These are phyloP conservation scores for Roridomyces roridus DNA, from an alignment of 768 basidiomycete species.

Conservation along the genomic window DNA sequence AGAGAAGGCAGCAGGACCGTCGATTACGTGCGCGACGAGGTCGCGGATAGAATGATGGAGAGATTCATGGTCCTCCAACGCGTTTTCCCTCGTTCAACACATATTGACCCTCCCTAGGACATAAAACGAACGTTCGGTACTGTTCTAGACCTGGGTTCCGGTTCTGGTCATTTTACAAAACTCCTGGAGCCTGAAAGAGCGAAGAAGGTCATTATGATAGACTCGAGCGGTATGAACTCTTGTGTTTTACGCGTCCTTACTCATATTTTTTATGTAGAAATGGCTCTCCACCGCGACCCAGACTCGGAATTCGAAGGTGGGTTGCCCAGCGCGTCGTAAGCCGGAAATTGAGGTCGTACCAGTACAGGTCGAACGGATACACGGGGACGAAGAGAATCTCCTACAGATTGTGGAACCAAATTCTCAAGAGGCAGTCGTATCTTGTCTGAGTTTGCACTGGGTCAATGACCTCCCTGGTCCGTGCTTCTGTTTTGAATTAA, in stretches of 20 bases:
- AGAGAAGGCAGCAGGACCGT: constrained; percentile 73
- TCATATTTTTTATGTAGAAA: constrained; percentile 51
- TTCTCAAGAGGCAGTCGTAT: constrained; percentile 91
- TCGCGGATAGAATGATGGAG: constrained; percentile 91
- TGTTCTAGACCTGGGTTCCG: constrained; percentile 88
- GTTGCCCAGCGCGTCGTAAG: constrained; percentile 13
- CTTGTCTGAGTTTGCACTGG: constrained; percentile 94
- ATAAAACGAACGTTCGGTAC: constrained; percentile 83
- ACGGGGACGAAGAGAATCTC: constrained; percentile 85
- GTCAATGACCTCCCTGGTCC: constrained; percentile 94
- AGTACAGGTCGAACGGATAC: constrained; percentile 83
- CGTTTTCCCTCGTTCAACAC: constrained; percentile 6
- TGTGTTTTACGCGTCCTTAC: background rate
- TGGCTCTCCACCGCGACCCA: constrained; percentile 75
- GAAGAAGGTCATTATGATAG: constrained; percentile 82
- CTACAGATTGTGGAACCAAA: constrained; percentile 67
- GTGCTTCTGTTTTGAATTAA: constrained; percentile 21
- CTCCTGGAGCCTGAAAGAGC: constrained; percentile 73
- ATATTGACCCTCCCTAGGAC: constrained; percentile 60
- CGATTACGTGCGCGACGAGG: constrained; percentile 91
- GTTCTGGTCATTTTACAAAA: constrained; percentile 91
- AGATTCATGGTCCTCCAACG: constrained; percentile 70
- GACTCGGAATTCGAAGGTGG: constrained; percentile 84
- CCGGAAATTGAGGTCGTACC: constrained; percentile 18
- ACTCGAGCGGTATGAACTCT: constrained; percentile 73